A percentile compares a stretch with the other conserved stretches of the same genome.
phyloP scores from a whole-genome alignment of 2,329 filamentous ascomycete species.

The Neurospora crassa region DNA sequence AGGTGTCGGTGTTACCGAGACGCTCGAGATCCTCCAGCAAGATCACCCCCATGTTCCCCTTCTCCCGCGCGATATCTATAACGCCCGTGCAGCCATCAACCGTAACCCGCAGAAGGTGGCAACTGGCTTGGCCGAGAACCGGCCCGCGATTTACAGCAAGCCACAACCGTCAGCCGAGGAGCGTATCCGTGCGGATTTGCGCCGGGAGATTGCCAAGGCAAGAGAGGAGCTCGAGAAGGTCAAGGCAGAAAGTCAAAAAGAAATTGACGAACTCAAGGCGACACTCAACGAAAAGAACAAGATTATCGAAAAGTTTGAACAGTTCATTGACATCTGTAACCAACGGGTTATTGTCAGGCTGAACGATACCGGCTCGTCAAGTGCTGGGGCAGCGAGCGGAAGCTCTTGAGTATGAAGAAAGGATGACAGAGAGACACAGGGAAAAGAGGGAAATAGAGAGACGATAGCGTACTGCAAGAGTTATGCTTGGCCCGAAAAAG shows the following conservation, averaged over 20 bases:
- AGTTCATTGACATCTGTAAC: conserved; percentile 63
- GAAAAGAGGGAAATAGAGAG: neutral
- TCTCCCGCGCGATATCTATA: conserved; percentile 57
- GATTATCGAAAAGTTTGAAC: conserved; percentile 54
- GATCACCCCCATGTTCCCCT: conserved; percentile 55
- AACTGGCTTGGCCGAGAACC: conserved; percentile 48
- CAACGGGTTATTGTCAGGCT: conserved; percentile 54
- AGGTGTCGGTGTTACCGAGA: conserved; percentile 57
- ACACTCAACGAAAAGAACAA: conserved; percentile 54
- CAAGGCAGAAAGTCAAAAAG: conserved; percentile 45
- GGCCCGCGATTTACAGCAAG: conserved; percentile 58
- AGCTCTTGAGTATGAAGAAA: neutral
- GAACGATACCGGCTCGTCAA: neutral
- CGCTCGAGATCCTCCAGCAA: conserved; percentile 54
- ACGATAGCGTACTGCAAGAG: neutral
- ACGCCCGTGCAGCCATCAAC: conserved; percentile 56
- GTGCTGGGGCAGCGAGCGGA: neutral
- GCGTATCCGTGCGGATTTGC: conserved; percentile 51
- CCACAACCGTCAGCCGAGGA: conserved; percentile 54
- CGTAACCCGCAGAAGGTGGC: conserved; percentile 55
- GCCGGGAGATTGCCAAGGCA: conserved; percentile 49
- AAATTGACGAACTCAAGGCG: conserved; percentile 48
- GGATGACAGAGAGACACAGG: neutral
- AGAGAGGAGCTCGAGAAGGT: conserved; percentile 47
- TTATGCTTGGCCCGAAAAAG: neutral